Evolutionary conservation across 2,329 filamentous ascomycete genomes (phyloP).

Genomic region (Trichoderma hamatum): DNA sequence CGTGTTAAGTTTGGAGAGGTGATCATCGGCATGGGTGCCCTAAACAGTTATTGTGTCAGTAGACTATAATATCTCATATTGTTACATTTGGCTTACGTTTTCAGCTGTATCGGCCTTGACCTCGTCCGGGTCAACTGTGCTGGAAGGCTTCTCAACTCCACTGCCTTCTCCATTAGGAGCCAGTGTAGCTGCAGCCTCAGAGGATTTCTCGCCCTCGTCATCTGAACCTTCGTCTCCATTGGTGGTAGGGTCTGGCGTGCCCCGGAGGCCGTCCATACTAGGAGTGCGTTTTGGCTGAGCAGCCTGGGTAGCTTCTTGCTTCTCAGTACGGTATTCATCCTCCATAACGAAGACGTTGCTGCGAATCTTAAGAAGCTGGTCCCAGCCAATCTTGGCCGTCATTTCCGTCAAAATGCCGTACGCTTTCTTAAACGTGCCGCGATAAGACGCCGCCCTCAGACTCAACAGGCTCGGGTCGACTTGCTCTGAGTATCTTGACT

Average conservation of each 20-base stretch:
- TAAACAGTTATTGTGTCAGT: constrained; percentile 38
- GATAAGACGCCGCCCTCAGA: constrained; percentile 85
- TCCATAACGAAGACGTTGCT: constrained; percentile 99
- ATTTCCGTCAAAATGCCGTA: constrained; percentile 95
- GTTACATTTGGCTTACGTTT: constrained; percentile 53
- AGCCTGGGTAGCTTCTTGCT: constrained; percentile 61
- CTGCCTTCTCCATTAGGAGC: constrained; percentile 42
- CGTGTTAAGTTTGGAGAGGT: constrained; percentile 91
- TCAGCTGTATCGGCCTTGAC: constrained; percentile 75
- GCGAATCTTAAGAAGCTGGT: constrained; percentile 88
- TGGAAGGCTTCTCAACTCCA: constrained; percentile 74
- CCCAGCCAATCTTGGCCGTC: constrained; percentile 96
- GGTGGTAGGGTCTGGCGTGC: constrained; percentile 63
- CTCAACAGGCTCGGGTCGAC: constrained; percentile 86
- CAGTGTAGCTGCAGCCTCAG: constrained; percentile 39
- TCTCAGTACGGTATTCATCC: constrained; percentile 93
- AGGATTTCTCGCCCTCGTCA: constrained; percentile 41
- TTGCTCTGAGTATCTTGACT: constrained; percentile 78
- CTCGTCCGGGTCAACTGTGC: constrained; percentile 75
- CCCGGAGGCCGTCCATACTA: constrained; percentile 76
- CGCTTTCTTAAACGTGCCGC: constrained; percentile 92
- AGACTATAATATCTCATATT: constrained; percentile 27
- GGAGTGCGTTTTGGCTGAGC: constrained; percentile 66
- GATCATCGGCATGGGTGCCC: constrained; percentile 66
- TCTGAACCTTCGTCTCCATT: constrained; percentile 50